phyloP scores from a whole-genome alignment of 1,284 basidiomycete species.

The Cystobasidiaceae sp. region DNA sequence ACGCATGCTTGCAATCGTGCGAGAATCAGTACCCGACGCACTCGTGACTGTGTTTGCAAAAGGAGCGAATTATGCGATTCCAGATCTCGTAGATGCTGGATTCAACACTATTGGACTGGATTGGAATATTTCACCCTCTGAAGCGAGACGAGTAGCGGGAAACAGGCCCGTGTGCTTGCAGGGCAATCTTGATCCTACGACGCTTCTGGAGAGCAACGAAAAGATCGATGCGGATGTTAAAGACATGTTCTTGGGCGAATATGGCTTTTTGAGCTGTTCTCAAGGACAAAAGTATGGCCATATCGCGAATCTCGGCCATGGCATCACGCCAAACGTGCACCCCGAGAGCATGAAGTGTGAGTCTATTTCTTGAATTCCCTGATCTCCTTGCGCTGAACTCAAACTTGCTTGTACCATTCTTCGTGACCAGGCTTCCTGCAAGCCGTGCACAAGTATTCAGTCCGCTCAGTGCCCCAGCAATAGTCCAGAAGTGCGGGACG shows the following conservation, averaged over 20 bases:
- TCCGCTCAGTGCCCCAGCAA: slow-evolving; percentile 1
- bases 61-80: slow-evolving; percentile 62
- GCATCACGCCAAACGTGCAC: slow-evolving; percentile 92
- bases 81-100: slow-evolving; percentile 52
- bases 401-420: not conserved
- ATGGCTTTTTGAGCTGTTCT: slow-evolving; percentile 60
- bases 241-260: slow-evolving; percentile 59
- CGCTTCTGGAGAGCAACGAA: slow-evolving; percentile 78
- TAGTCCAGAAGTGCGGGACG: too few species aligned
- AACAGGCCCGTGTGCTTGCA: slow-evolving; percentile 66
- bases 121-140: slow-evolving; percentile 73
- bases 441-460: slow-evolving; percentile 62
- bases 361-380: not conserved
- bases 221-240: slow-evolving; percentile 85
- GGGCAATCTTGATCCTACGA: slow-evolving; percentile 88
- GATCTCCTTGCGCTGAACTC: not conserved
- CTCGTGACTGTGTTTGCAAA: slow-evolving; percentile 90
- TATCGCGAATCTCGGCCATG: slow-evolving; percentile 97
- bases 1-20: slow-evolving; percentile 1
- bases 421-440: slow-evolving; percentile 16
- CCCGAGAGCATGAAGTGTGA: slow-evolving; percentile 76
- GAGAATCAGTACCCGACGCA: slow-evolving; percentile 48
- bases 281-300: slow-evolving; percentile 59
- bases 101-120: slow-evolving; percentile 86
- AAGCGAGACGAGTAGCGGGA: slow-evolving; percentile 60